phyloP scores from a whole-genome alignment of 768 basidiomycete species.

The Auricularia sp. region DNA sequence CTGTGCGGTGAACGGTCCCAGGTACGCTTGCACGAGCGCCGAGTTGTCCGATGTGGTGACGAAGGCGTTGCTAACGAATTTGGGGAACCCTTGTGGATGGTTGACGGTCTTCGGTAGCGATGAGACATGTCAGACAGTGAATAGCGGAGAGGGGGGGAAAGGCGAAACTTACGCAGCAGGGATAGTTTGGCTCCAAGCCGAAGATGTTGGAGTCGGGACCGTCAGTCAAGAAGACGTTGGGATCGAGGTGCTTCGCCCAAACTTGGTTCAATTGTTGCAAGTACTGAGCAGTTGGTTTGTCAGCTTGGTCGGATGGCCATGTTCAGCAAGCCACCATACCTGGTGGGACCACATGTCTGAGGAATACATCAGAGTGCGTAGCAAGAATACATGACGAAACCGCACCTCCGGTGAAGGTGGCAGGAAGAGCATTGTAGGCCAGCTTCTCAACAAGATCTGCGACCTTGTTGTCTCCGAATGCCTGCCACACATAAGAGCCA shows the following conservation, averaged over 20 bases:
- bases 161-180: not conserved
- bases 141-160: not conserved
- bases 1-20: constrained; percentile 37
- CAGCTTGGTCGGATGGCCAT: no score
- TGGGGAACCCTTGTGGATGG: constrained; percentile 30
- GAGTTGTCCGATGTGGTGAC: constrained; percentile 36
- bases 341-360: constrained; percentile 51
- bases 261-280: constrained; percentile 52
- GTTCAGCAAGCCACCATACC: not conserved
- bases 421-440: constrained; percentile 43
- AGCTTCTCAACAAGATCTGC: constrained; percentile 43
- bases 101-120: not conserved
- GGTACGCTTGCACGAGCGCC: constrained; percentile 38
- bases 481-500: constrained; percentile 46
- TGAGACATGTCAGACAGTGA: not conserved
- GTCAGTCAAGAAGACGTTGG: constrained; percentile 44
- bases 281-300: constrained; percentile 18
- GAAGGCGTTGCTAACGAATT: constrained; percentile 44
- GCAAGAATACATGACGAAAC: not conserved
- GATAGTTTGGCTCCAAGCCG: constrained; percentile 22
- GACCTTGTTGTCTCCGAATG: constrained; percentile 44
- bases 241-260: constrained; percentile 44
- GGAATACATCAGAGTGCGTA: not conserved
- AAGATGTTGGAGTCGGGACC: constrained; percentile 46
- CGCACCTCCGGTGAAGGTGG: constrained; percentile 35